Percentiles rank a stretch among this genome's conserved stretches.
These are phyloP conservation scores for Boletales sp. DNA, from an alignment of 768 basidiomycete genomes.

Conservation along the genomic window DNA sequence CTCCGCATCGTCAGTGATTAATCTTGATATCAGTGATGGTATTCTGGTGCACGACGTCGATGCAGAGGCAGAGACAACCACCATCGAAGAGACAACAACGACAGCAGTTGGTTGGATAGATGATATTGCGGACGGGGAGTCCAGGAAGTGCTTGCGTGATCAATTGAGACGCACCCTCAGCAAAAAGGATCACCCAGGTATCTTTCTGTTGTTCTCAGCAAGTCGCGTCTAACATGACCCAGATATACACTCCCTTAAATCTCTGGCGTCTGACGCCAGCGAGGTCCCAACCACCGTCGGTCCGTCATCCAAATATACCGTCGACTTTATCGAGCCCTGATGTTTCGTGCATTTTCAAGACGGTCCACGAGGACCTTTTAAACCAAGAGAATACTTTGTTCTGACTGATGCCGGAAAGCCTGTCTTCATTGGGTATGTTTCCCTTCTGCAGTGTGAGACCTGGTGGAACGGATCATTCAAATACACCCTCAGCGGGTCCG, in stretches of 20 bases:
- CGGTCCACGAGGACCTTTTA: constrained; percentile 24
- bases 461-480: not conserved
- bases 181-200: constrained; percentile 49
- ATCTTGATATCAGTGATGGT: constrained; percentile 63
- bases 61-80: constrained; percentile 52
- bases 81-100: constrained; percentile 50
- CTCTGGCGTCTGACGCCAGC: constrained; percentile 25
- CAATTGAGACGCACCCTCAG: constrained; percentile 67
- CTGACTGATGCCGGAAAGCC: constrained; percentile 97
- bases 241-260: constrained; percentile 15
- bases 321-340: constrained; percentile 4
- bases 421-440: constrained; percentile 79
- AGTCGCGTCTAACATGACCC: constrained; percentile 7
- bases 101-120: constrained; percentile 45
- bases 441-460: not conserved
- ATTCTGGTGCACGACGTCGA: constrained; percentile 72
- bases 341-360: constrained; percentile 3
- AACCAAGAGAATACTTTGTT: constrained; percentile 82
- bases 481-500: constrained; percentile 40
- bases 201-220: not conserved
- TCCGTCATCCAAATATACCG: constrained; percentile 10
- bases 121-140: constrained; percentile 48
- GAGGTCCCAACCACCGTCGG: constrained; percentile 31
- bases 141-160: constrained; percentile 64
- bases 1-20: constrained; percentile 68